Conservation (phyloP, 2,329 filamentous ascomycete species). For the Apiospora sp. region DNA sequence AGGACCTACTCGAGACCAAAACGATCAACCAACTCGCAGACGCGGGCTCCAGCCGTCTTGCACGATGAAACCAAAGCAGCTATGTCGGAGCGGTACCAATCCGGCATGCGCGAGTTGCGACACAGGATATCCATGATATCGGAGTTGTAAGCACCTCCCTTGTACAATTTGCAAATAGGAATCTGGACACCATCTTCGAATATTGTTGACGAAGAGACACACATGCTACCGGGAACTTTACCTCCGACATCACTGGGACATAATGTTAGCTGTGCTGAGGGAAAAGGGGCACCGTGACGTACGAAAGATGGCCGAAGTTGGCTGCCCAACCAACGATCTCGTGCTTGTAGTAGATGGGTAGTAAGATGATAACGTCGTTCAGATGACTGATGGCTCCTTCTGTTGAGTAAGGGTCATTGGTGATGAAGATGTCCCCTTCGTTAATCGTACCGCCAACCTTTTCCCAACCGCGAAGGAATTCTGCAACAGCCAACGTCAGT, state of each 20-base stretch:
- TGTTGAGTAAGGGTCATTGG: conserved; percentile 58
- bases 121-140: conserved; percentile 54
- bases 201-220: conserved; percentile 54
- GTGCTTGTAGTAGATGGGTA: conserved; percentile 55
- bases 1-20: conserved; percentile 46
- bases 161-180: conserved; percentile 56
- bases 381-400: conserved; percentile 58
- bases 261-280: not conserved
- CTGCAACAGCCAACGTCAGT: conserved; percentile 24
- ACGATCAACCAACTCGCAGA: conserved; percentile 53
- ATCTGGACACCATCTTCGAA: conserved; percentile 60
- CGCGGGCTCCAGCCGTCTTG: conserved; percentile 51
- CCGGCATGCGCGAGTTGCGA: conserved; percentile 56
- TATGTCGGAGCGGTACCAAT: conserved; percentile 57
- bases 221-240: conserved; percentile 59
- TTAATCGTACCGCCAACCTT: conserved; percentile 48
- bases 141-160: conserved; percentile 51
- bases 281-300: not conserved
- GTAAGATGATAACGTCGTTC: conserved; percentile 57
- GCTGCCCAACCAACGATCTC: conserved; percentile 56
- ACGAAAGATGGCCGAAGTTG: conserved; percentile 58
- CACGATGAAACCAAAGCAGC: conserved; percentile 56
- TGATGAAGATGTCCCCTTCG: conserved; percentile 59
- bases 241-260: conserved; percentile 46
- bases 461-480: conserved; percentile 55